Evolutionary conservation across 2,329 filamentous ascomycete species (phyloP), one percentile per base, ranked within the genome.

Genomic region (Pleurostoma richardsiae): DNA sequence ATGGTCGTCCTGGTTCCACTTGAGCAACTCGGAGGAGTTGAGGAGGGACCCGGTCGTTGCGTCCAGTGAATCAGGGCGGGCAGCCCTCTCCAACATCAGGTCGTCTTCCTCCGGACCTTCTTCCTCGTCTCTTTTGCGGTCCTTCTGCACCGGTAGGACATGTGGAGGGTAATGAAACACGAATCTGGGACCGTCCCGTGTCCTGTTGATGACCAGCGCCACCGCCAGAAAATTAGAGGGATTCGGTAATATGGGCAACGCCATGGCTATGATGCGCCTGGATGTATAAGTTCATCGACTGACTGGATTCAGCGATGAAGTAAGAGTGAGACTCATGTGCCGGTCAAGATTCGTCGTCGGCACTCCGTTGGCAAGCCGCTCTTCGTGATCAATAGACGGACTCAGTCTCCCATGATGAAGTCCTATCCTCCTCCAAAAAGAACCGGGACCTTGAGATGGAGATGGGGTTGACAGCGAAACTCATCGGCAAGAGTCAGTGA

Each of bases 111-210:
- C 54, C n/a, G 63, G 61, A 29, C 66, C 64, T 11, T 61, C 59
- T 19, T 58, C 56, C 3, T 58, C 58, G 54, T 58, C 49, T n/a
- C 58, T 63, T 29, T 60, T 43, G 52, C 62, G 42, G 59, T 65
- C 50, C 64, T 62, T 57, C 31, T 53, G 73, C 65, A 58, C 71
- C 67, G 56, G 62, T 6, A 60, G 61, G 40, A 80, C 72, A 41
- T 70, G 64, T n/a, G 83, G 77, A n/a, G 90, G 90, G 59, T 94
- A 94, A 66, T 95, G 88, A 65, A 91, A 95, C 57, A 94, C 86
- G 57, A 94, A 86, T 53, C 83, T 82, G 29, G 90, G 87, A 11
- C 90, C 89, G 56, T 88, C 86, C 54, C 86, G 82, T 31, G 86
- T 88, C 54, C 86, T 80, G 58, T 82, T 82, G 57, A 88, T 82